Conservation (phyloP, 208 protist species). For the Trichomonas tenax region DNA sequence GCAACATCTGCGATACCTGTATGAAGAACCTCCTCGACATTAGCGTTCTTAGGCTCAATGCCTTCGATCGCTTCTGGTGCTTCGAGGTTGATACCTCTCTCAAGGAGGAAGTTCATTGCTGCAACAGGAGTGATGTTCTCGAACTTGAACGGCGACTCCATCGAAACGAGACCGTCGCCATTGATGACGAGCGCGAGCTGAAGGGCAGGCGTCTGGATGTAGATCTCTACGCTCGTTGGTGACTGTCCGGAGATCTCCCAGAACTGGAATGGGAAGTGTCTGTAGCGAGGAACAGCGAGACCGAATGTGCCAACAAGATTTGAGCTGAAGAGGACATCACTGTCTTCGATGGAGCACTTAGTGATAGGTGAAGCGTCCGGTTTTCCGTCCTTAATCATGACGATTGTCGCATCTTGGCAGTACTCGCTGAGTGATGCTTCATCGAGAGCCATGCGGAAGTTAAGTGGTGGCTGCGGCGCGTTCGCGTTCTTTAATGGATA, state of each 20-base stretch:
- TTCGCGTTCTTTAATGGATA: neutral
- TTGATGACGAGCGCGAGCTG: neutral
- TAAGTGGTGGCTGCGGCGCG: neutral
- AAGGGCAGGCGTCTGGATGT: neutral
- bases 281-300: slow-evolving; percentile 5
- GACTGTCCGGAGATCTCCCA: neutral
- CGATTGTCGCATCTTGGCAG: neutral
- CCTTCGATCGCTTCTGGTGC: neutral
- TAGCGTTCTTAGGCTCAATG: neutral
- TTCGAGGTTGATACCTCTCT: neutral
- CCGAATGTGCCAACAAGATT: neutral
- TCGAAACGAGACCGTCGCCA: neutral
- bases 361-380: neutral
- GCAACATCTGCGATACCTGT: neutral
- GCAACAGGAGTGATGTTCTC: neutral
- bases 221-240: neutral
- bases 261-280: neutral
- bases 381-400: neutral
- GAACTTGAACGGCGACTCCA: neutral
- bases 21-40: neutral
- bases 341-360: neutral
- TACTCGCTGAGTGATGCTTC: neutral
- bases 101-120: neutral
- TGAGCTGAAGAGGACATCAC: neutral
- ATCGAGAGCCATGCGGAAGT: neutral